Evolutionary conservation across 164 flowering plant species (phyloP).

Genomic region (Malania oleifera): DNA sequence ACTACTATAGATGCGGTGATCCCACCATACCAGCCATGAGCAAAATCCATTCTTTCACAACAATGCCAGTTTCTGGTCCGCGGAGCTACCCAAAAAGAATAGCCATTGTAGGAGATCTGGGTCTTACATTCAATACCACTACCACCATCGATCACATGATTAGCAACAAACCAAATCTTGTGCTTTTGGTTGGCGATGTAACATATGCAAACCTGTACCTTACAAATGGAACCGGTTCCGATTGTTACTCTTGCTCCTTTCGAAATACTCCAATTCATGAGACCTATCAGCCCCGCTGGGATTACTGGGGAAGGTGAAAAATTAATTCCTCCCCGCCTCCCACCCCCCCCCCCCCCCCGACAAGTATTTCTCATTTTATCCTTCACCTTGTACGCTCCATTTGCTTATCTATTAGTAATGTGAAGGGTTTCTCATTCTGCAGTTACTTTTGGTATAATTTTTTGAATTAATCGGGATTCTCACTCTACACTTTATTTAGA

Average conservation of each 20-base stretch:
- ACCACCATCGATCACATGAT: constrained; percentile 65
- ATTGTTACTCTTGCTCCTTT: constrained; percentile 82
- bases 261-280: constrained; percentile 72
- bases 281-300: constrained; percentile 99
- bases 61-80: constrained; percentile 71
- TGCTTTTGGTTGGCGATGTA: constrained; percentile 79
- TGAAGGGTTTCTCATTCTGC: no score
- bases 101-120: constrained; percentile 81
- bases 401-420: no score
- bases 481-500: no score
- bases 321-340: background rate
- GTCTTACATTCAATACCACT: constrained; percentile 87
- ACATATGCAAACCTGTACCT: constrained; percentile 83
- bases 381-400: no score
- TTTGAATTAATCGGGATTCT: no score
- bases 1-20: constrained; percentile 89
- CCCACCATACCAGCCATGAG: constrained; percentile 76
- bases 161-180: constrained; percentile 69
- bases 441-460: no score
- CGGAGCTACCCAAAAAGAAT: constrained; percentile 66
- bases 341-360: no score
- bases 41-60: constrained; percentile 44
- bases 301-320: constrained; percentile 95
- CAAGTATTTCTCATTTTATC: background rate
- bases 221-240: constrained; percentile 86